phyloP scores from a whole-genome alignment of 306 rosid species.

The Carpinus viminea region DNA sequence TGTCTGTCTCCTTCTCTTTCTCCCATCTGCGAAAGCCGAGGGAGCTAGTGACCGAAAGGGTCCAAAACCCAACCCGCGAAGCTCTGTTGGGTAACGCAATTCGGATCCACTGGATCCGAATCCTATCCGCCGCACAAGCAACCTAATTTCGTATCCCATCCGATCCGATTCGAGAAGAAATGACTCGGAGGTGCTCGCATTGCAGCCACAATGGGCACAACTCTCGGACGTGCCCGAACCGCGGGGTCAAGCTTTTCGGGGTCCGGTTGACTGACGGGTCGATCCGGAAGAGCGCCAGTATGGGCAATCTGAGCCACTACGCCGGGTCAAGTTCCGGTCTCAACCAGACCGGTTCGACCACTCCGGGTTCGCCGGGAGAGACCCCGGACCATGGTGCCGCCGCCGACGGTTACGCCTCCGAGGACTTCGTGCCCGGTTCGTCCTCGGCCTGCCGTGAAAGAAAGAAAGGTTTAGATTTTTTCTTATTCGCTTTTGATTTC shows the following conservation, averaged over 20 bases:
- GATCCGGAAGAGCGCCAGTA: conserved; percentile 93
- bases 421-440: conserved; percentile 95
- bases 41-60: conserved; percentile 13
- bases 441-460: conserved; percentile 91
- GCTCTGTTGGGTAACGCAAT: conserved; percentile 37
- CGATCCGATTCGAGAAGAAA: conserved; percentile 24
- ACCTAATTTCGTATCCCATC: conserved; percentile 7
- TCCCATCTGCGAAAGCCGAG: conserved; percentile 49
- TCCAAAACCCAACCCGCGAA: conserved; percentile 15
- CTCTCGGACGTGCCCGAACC: conserved; percentile 94
- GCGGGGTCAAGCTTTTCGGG: conserved; percentile 91
- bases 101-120: conserved; percentile 46
- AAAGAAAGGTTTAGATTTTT: conserved; percentile 68
- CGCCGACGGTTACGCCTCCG: conserved; percentile 91
- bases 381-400: conserved; percentile 65
- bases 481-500: background rate
- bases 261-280: conserved; percentile 93
- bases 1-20: conserved; percentile 28
- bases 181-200: conserved; percentile 98
- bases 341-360: conserved; percentile 38
- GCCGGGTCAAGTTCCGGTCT: conserved; percentile 51
- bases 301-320: conserved; percentile 94
- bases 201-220: conserved; percentile 99
- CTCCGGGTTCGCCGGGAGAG: conserved; percentile 85
- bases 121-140: background rate